phyloP scores from a whole-genome alignment of 495 filamentous ascomycete genomes.

The Talaromyces stipitatus region DNA sequence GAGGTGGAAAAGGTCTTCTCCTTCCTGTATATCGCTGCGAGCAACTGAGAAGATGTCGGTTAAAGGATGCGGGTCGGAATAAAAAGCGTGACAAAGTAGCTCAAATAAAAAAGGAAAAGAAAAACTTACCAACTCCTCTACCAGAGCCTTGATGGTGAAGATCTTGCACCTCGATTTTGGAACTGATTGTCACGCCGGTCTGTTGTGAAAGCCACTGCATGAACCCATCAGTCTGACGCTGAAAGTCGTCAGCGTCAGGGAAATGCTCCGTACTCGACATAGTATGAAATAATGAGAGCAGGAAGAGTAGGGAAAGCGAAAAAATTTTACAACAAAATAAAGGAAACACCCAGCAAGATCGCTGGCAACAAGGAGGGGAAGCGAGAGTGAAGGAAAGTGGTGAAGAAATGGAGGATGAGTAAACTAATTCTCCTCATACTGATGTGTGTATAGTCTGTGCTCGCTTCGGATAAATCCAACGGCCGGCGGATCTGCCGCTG shows the following conservation, averaged over 20 bases:
- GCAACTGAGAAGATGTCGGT: conserved; percentile 41
- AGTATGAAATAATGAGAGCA: conserved; percentile 8
- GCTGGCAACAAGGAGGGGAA: conserved; percentile 4
- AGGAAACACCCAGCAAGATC: not conserved
- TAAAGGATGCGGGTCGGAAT: conserved; percentile 12
- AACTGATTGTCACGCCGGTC: conserved; percentile 44
- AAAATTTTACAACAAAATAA: not conserved
- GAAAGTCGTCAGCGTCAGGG: conserved; percentile 34
- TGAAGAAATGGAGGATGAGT: conserved; percentile 12
- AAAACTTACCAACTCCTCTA: conserved; percentile 52
- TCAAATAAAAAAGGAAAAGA: not conserved
- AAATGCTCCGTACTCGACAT: conserved; percentile 35
- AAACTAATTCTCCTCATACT: conserved; percentile 13
- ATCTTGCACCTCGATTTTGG: conserved; percentile 49
- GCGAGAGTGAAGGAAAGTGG: conserved; percentile 13
- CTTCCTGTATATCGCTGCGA: conserved; percentile 45
- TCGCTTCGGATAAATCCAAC: conserved; percentile 19
- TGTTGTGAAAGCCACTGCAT: conserved; percentile 45
- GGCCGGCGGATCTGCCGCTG: conserved; percentile 13
- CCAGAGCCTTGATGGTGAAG: conserved; percentile 43
- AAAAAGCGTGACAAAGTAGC: not conserved
- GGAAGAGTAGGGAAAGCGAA: conserved; percentile 9
- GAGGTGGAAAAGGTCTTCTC: conserved; percentile 60
- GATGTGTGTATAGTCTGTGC: conserved; percentile 13
- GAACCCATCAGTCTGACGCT: conserved; percentile 42